These are phyloP conservation scores for Lotmaria passim DNA, from an alignment of 208 protist species.

Conservation along the genomic window DNA sequence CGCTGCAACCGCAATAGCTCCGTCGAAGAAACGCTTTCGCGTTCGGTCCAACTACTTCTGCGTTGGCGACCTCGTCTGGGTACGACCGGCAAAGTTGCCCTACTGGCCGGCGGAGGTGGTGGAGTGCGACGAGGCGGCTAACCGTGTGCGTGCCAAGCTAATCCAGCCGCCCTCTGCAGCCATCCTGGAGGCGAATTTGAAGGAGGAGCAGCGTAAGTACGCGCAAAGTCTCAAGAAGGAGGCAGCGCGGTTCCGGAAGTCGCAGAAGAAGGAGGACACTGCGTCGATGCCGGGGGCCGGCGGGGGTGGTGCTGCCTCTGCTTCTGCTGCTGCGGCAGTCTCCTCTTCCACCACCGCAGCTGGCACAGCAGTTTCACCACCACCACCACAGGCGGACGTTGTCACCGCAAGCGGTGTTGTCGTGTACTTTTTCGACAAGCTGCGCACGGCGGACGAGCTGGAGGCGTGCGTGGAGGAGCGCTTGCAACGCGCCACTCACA, in stretches of 20 bases:
- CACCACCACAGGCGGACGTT: slow-evolving; percentile 32
- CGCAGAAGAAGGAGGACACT: slow-evolving; percentile 26
- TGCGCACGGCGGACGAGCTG: slow-evolving; percentile 73
- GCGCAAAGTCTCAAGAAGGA: slow-evolving; percentile 21
- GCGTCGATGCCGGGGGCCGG: background rate
- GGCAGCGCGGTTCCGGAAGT: slow-evolving; percentile 25
- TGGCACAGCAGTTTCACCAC: too few species aligned
- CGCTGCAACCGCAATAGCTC: background rate
- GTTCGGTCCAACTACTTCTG: slow-evolving; percentile 83
- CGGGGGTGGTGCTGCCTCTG: background rate
- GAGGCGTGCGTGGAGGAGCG: slow-evolving; percentile 70
- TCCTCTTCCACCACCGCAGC: too few species aligned
- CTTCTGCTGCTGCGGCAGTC: too few species aligned
- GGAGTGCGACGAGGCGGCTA: slow-evolving; percentile 52
- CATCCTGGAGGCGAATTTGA: slow-evolving; percentile 47
- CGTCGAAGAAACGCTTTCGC: slow-evolving; percentile 40
- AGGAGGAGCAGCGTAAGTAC: slow-evolving; percentile 38
- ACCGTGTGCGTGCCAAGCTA: slow-evolving; percentile 65
- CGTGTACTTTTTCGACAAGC: slow-evolving; percentile 89
- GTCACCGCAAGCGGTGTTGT: slow-evolving; percentile 55
- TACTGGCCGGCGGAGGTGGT: slow-evolving; percentile 90
- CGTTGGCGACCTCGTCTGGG: slow-evolving; percentile 83
- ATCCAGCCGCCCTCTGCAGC: slow-evolving; percentile 55
- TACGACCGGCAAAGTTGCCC: slow-evolving; percentile 69
- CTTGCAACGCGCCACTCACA: slow-evolving; percentile 61